Base-by-base conservation (phyloP, 2,329 filamentous ascomycete species). In the Paraphoma sp. region DNA sequence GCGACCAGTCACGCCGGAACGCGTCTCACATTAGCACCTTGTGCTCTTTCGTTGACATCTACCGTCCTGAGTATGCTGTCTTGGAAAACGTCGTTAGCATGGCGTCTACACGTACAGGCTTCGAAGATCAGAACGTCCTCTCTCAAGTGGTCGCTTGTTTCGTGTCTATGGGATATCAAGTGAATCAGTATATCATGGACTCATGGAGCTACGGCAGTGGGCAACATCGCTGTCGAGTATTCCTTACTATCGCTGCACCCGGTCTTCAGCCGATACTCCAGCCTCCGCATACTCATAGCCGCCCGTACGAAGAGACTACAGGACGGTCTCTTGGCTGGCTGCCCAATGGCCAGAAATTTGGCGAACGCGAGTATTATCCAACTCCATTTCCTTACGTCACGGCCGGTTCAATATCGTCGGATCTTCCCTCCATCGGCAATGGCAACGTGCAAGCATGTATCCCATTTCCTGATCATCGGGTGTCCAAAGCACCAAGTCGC, bases 1-100 rank as follows among this genome's bases (percentile, higher is more conserved):
- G 83, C 1, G 69, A 79, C 0, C 51, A 78, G 4, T 88, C 90
- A 8, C 75, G 87, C 6, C 86, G 86, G 56, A 92, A 95, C 68
- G 89, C 89, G 33, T 93, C 90, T 0, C 84, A 95, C 30, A 84
- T 95, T 0, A 91, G 90, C 0, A 90, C 90, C 0, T 91, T 94
- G 38, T 88, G 87, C 0, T 87, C 91, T 0, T 91, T 84, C 56
- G 80, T 94, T 1, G 91, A 96, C 60, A 77, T 92, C 0, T 93
- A 91, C 62, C 84, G 88, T 0, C 91, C 92, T 0, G 81, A 85
- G n/a, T 94, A 90, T 68, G 89, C 87, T 0, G 63, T 94, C 0
- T 81, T 96, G 0, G 92, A 96, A 72, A 96, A 96, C 62, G 92
- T 96, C 0, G 76, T 85, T 0, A 81, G 78, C 0, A 91, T 94